phyloP scores from a whole-genome alignment of 2,329 filamentous ascomycete species.

The Knufia fluminis region DNA sequence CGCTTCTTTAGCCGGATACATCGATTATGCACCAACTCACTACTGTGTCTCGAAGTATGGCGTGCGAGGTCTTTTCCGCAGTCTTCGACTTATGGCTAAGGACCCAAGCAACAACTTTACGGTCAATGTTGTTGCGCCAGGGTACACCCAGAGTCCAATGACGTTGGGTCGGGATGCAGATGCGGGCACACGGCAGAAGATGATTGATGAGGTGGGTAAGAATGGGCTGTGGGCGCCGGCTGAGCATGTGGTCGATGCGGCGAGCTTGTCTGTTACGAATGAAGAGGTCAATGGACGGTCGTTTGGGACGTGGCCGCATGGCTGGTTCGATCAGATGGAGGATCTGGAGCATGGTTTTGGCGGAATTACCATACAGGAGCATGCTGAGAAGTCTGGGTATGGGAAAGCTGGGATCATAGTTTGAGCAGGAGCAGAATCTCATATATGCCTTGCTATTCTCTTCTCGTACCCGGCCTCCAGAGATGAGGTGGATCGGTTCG shows the following conservation, averaged over 20 bases:
- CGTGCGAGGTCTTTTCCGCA: conserved; percentile 37
- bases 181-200: not conserved
- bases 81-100: conserved; percentile 31
- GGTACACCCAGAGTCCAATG: conserved; percentile 23
- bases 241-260: conserved; percentile 1
- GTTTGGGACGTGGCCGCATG: conserved; percentile 6
- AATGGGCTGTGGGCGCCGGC: not conserved
- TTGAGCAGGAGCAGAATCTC: too few species aligned
- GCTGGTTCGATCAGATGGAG: conserved; percentile 6
- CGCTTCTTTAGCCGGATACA: conserved; percentile 14
- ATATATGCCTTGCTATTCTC: too few species aligned
- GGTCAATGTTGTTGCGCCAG: conserved; percentile 40
- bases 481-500: too few species aligned
- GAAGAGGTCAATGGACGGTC: conserved; percentile 3
- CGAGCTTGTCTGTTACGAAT: conserved; percentile 3
- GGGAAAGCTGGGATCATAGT: not conserved
- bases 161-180: not conserved
- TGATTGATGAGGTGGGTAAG: not conserved
- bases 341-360: not conserved
- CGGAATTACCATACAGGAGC: not conserved
- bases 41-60: conserved; percentile 40
- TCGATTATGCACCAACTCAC: conserved; percentile 30
- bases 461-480: too few species aligned
- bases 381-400: conserved; percentile 2
- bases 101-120: conserved; percentile 32